These are phyloP conservation scores for Piper betle DNA, from an alignment of 164 flowering plant genomes.

Conservation along the genomic window DNA sequence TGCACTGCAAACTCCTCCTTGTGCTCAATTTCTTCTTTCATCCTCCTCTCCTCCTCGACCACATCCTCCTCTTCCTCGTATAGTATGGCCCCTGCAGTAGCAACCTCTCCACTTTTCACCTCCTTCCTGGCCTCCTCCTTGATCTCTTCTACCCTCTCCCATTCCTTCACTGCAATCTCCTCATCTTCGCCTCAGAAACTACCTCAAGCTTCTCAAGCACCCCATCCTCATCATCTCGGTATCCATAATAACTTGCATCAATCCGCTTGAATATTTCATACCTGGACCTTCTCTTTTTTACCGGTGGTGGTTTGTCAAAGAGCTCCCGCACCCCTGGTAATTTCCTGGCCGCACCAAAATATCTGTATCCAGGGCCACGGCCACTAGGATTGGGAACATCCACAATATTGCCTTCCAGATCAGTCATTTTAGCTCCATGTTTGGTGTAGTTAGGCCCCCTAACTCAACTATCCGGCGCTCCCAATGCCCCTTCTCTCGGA, in stretches of 20 bases:
- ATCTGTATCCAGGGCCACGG: conserved; percentile 83
- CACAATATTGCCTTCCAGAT: conserved; percentile 81
- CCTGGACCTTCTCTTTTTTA: conserved; percentile 60
- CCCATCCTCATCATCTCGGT: conserved; percentile 90
- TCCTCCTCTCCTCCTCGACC: conserved; percentile 70
- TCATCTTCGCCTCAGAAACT: conserved; percentile 58
- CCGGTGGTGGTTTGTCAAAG: conserved; percentile 91
- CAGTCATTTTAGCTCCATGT: conserved; percentile 74
- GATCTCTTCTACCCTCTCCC: conserved; percentile 59
- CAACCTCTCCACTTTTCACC: conserved; percentile 72
- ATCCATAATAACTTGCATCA: conserved; percentile 91
- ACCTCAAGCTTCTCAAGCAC: conserved; percentile 61
- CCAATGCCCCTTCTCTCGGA: conserved; percentile 82
- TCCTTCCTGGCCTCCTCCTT: conserved; percentile 68
- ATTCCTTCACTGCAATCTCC: conserved; percentile 54
- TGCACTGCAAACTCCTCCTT: conserved; percentile 74
- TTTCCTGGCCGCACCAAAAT: conserved; percentile 92
- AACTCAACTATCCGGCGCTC: conserved; percentile 77
- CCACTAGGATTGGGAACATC: conserved; percentile 95
- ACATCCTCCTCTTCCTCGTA: conserved; percentile 82
- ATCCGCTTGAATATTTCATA: conserved; percentile 87
- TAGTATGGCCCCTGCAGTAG: conserved; percentile 27
- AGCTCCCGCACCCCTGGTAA: conserved; percentile 80
- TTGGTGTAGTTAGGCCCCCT: conserved; percentile 74
- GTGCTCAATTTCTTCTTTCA: conserved; percentile 22